phyloP scores from a whole-genome alignment of 2,329 filamentous ascomycete species.

The Alternaria angustiovoidea region DNA sequence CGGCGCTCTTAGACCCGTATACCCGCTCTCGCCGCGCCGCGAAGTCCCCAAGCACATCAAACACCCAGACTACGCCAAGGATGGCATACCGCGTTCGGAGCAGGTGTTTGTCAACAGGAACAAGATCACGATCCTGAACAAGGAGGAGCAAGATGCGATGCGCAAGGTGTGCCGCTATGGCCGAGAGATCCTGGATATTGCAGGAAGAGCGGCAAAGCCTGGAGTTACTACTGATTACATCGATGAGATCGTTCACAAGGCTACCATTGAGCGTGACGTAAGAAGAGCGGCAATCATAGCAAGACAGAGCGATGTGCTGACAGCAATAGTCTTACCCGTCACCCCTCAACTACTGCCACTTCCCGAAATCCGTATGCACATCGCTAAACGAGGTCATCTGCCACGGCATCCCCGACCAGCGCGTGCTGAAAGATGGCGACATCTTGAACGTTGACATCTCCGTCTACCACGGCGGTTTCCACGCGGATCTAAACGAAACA shows the following conservation, averaged over 20 bases:
- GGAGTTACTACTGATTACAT: slow-evolving; percentile 96
- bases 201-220: slow-evolving; percentile 82
- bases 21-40: slow-evolving; percentile 57
- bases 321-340: slow-evolving; percentile 84
- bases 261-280: slow-evolving; percentile 90
- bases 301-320: slow-evolving; percentile 20
- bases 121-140: slow-evolving; percentile 83
- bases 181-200: slow-evolving; percentile 91
- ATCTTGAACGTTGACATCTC: slow-evolving; percentile 98
- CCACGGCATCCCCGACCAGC: slow-evolving; percentile 95
- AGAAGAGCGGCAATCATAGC: slow-evolving; percentile 54
- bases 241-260: slow-evolving; percentile 93
- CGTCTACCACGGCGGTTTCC: slow-evolving; percentile 92
- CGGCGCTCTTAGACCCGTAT: slow-evolving; percentile 83
- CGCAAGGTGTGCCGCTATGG: slow-evolving; percentile 87
- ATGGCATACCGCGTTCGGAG: slow-evolving; percentile 76
- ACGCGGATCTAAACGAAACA: slow-evolving; percentile 97
- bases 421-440: slow-evolving; percentile 86
- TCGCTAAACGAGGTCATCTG: slow-evolving; percentile 98
- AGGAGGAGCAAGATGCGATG: slow-evolving; percentile 86
- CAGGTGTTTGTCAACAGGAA: slow-evolving; percentile 73
- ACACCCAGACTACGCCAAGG: slow-evolving; percentile 85
- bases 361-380: slow-evolving; percentile 97
- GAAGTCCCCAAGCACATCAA: slow-evolving; percentile 79
- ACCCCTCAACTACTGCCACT: slow-evolving; percentile 92